Evolutionary conservation across 1,139 yeast genomes (phyloP), one percentile per base, ranked within the genome.

Genomic region (Yamadazyma buinensis): DNA sequence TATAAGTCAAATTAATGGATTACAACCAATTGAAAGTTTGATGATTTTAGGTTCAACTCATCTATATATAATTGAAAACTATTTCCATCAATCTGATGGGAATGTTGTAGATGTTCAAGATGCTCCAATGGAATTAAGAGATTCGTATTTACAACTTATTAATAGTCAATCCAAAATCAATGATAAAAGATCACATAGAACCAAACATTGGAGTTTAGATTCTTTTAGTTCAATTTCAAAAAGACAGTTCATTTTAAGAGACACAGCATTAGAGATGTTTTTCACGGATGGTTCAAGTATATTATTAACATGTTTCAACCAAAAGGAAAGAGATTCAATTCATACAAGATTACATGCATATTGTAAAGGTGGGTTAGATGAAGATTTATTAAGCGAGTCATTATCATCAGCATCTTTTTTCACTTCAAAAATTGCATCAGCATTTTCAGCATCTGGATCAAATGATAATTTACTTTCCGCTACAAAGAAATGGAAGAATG

Each of bases 261-360:
- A 85, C 54, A 84, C 82, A 34, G 95, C 90, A 0, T 51, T 85
- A 28, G 96, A 86, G 49, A 59, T 85, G 53, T 80, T 84, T 45
- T 84, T 84, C 54, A 70, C 71, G 21, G 80, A 82, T 54, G 95
- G 94, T 0, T 75, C 80, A 3, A 80, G 84, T 44, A 67, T 80
- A 24, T 57, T 83, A 38, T 62, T 80, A 3, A 83, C 88, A 0
- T 75, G 83, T 32, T 56, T 72, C 21, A 63, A 69, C 18, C 60
- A 67, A 2, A 63, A 57, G 28, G 71, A 68, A 23, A 61, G 95
- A 39, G 86, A 85, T 50, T 42, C 60, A 0, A 69, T 83, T 8
- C 75, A 75, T 52, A 55, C 61, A 17, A 66, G 65, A 34, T 51
- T 84, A 2, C 64, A 69, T 7, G 54, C 68, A 2, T 64, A 62